Conservation (phyloP, 2,329 filamentous ascomycete species). For the Raffaelea arxii region DNA sequence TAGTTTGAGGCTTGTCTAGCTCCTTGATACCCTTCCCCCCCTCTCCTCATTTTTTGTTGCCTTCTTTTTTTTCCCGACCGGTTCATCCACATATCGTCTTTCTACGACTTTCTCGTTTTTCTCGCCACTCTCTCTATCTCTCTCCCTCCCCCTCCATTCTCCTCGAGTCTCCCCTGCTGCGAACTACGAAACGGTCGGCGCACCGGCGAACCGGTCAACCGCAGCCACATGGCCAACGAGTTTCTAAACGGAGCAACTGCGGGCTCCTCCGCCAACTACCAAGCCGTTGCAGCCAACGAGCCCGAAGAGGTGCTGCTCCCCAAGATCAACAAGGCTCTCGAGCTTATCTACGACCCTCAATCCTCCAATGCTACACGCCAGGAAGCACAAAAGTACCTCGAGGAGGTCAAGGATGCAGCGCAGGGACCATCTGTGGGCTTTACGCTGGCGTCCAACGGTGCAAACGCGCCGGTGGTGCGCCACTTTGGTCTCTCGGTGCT, state of each 20-base stretch:
- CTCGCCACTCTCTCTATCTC: neutral
- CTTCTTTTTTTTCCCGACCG: neutral
- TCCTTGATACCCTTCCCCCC: too few species aligned
- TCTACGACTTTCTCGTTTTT: neutral
- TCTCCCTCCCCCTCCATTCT: neutral
- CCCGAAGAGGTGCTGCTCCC: conserved; percentile 33
- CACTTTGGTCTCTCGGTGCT: conserved; percentile 91
- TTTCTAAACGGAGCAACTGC: conserved; percentile 12
- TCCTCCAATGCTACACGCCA: conserved; percentile 74
- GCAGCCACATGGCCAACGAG: conserved; percentile 7
- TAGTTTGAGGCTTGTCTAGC: neutral
- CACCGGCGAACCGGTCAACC: neutral
- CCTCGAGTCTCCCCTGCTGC: too few species aligned
- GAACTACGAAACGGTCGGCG: too few species aligned
- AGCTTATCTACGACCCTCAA: conserved; percentile 74
- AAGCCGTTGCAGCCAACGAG: conserved; percentile 6
- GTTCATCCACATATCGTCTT: neutral
- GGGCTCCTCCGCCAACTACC: conserved; percentile 18
- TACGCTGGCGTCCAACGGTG: conserved; percentile 63
- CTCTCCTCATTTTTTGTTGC: neutral
- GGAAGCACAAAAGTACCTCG: conserved; percentile 77
- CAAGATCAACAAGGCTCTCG: conserved; percentile 73
- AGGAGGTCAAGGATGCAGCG: conserved; percentile 68
- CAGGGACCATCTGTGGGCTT: conserved; percentile 82
- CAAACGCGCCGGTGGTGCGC: conserved; percentile 71